Evolutionary conservation across 805 yeast genomes (phyloP).

Genomic region (Schizosaccharomyces japonicus): DNA sequence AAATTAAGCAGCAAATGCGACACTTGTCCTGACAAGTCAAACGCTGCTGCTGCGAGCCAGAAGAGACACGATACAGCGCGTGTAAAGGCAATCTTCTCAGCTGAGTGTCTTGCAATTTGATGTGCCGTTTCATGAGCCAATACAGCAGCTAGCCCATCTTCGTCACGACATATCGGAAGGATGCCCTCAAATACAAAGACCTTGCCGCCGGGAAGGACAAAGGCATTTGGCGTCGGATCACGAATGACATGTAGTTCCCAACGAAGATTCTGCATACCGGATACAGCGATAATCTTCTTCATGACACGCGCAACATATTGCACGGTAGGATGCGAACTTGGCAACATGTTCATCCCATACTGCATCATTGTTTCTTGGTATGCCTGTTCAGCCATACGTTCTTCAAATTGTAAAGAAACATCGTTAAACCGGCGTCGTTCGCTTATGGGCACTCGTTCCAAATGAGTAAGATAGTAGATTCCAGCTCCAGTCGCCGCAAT

Average conservation of each 20-base stretch:
- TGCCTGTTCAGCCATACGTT: constrained; percentile 18
- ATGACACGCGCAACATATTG: constrained; percentile 36
- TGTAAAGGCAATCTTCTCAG: constrained; percentile 41
- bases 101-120: constrained; percentile 74
- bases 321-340: constrained; percentile 38
- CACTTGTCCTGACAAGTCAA: constrained; percentile 35
- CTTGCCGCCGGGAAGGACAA: constrained; percentile 87
- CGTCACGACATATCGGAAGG: constrained; percentile 51
- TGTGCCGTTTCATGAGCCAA: constrained; percentile 84
- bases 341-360: constrained; percentile 30
- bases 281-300: constrained; percentile 28
- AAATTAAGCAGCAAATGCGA: constrained; percentile 32
- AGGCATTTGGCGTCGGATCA: constrained; percentile 68
- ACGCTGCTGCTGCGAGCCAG: constrained; percentile 28
- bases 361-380: constrained; percentile 38
- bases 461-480: constrained; percentile 24
- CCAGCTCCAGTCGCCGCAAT: constrained; percentile 6
- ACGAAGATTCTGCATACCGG: constrained; percentile 16
- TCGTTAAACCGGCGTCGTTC: constrained; percentile 35
- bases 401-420: not conserved
- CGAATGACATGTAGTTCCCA: constrained; percentile 72
- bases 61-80: constrained; percentile 44
- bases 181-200: constrained; percentile 72
- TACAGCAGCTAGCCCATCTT: constrained; percentile 89
- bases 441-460: constrained; percentile 65